phyloP scores from a whole-genome alignment of 805 yeast species.

The Metschnikowia arizonensis region DNA sequence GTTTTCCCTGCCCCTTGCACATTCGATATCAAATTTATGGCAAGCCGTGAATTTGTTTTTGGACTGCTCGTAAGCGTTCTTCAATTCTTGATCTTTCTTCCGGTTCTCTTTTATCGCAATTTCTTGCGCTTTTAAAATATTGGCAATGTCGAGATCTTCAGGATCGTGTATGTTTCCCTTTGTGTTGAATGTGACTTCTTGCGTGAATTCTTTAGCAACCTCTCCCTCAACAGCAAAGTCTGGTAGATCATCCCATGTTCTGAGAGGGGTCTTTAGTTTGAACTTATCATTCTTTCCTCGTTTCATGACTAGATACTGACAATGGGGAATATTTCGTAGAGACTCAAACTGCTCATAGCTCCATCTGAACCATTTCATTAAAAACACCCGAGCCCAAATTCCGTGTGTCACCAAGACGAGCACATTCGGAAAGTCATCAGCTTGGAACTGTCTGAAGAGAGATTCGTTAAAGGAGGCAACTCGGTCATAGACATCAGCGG shows the following conservation, averaged over 20 bases:
- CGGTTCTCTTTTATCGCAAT: conserved; percentile 36
- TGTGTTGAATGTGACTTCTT: conserved; percentile 37
- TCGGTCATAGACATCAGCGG: conserved; percentile 92
- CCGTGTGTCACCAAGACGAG: conserved; percentile 89
- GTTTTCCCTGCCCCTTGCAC: conserved; percentile 26
- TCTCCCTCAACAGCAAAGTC: conserved; percentile 38
- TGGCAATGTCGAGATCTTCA: conserved; percentile 36
- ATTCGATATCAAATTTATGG: conserved; percentile 17
- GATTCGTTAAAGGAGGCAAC: conserved; percentile 89
- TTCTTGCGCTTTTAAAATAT: conserved; percentile 36
- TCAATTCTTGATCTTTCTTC: conserved; percentile 40
- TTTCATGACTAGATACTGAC: conserved; percentile 79
- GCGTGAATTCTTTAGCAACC: conserved; percentile 32
- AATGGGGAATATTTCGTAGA: conserved; percentile 78
- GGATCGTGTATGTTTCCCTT: conserved; percentile 29
- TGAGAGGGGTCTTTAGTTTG: conserved; percentile 54
- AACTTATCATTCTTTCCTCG: conserved; percentile 49
- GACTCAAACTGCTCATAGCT: conserved; percentile 83
- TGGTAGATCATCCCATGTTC: conserved; percentile 66
- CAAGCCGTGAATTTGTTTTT: conserved; percentile 18
- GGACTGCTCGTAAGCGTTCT: conserved; percentile 33
- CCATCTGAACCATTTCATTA: conserved; percentile 96
- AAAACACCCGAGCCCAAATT: conserved; percentile 86
- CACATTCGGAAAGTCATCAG: conserved; percentile 69
- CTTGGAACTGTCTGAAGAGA: conserved; percentile 71